Evolutionary conservation across 306 rosid species (phyloP).

Genomic region (Cicer pinnatifidum): DNA sequence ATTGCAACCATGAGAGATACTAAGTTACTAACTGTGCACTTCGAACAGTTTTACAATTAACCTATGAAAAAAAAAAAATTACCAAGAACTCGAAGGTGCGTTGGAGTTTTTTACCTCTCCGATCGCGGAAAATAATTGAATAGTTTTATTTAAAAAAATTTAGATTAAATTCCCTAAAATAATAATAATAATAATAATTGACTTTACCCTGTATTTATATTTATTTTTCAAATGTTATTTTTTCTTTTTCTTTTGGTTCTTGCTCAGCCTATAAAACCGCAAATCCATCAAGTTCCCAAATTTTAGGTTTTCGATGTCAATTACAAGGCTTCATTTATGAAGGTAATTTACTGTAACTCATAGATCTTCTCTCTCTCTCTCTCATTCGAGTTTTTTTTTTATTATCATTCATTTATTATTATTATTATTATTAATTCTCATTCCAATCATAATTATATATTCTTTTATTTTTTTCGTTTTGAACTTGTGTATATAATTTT

Average conservation of each 20-base stretch:
- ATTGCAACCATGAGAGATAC: too few species aligned
- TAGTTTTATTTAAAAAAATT: too few species aligned
- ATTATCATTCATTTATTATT: not conserved
- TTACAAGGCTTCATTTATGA: conserved; percentile 52
- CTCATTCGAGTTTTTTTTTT: conserved; percentile 30
- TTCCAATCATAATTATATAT: not conserved
- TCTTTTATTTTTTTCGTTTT: not conserved
- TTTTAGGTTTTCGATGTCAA: conserved; percentile 57
- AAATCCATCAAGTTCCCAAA: conserved; percentile 47
- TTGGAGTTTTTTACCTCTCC: too few species aligned
- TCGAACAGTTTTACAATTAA: too few species aligned
- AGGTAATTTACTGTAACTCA: conserved; percentile 43
- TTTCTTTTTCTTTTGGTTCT: conserved; percentile 1
- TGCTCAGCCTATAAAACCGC: conserved; percentile 44
- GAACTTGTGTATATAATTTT: not conserved
- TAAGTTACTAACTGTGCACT: too few species aligned
- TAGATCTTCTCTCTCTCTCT: conserved; percentile 35
- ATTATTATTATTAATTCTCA: not conserved
- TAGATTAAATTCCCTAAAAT: too few species aligned
- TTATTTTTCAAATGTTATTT: too few species aligned
- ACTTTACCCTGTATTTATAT: too few species aligned
- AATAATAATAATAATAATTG: too few species aligned
- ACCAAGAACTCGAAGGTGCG: too few species aligned
- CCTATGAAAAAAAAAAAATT: too few species aligned
- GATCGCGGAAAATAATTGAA: too few species aligned